Evolutionary conservation across 139 green algal genomes (phyloP).

Genomic region (Desmodesmus armatus): DNA sequence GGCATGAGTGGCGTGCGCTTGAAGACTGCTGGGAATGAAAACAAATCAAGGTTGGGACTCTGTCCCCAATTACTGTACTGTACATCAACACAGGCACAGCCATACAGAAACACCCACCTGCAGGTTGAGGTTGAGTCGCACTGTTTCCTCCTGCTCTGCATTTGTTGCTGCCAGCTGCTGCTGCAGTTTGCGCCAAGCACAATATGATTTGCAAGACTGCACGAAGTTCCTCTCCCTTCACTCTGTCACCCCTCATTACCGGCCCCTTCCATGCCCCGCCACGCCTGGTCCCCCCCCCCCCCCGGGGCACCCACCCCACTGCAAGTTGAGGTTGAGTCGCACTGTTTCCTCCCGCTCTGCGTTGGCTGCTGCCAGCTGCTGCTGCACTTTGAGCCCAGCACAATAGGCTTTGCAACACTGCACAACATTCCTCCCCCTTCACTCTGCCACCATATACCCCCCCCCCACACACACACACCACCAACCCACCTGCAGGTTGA

Average conservation of each 20-base stretch:
- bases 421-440: not conserved
- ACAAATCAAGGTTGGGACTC: no score
- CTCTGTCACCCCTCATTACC: not conserved
- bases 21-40: no score
- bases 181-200: not conserved
- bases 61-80: no score
- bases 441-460: not conserved
- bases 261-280: not conserved
- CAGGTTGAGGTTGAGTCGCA: not conserved
- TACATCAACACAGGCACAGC: not conserved
- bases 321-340: not conserved
- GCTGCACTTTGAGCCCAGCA: not conserved
- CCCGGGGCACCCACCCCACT: not conserved
- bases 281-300: not conserved
- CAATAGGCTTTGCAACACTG: not conserved
- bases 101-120: not conserved
- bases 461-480: not conserved
- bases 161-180: not conserved
- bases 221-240: not conserved
- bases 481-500: slow-evolving; percentile 23
- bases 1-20: not conserved
- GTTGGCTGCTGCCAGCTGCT: not conserved
- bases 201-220: not conserved
- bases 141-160: not conserved
- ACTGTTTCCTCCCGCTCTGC: not conserved